phyloP scores from a whole-genome alignment of 2,329 filamentous ascomycete genomes.

The Blumeria graminis region DNA sequence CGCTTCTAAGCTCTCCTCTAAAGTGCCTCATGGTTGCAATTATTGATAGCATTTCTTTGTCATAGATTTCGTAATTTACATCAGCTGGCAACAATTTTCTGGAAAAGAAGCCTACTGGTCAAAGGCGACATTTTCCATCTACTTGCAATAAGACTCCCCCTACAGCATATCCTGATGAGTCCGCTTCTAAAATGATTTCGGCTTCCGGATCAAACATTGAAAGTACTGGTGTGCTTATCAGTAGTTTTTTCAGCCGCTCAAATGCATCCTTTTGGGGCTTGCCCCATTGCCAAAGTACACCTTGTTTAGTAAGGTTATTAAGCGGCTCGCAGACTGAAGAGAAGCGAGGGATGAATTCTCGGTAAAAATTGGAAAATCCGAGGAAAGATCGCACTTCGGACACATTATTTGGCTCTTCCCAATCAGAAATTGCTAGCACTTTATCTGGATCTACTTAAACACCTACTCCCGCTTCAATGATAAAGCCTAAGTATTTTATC shows the following conservation, averaged over 20 bases:
- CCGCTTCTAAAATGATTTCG: not conserved
- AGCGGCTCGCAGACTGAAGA: not conserved
- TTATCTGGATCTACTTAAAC: not conserved
- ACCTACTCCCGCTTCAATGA: not conserved
- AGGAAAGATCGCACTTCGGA: not conserved
- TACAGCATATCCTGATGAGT: not conserved
- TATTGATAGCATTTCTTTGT: conserved; percentile 1
- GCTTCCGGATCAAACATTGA: not conserved
- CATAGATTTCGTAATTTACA: not conserved
- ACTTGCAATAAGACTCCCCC: not conserved
- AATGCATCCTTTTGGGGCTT: not conserved
- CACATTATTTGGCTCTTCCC: not conserved
- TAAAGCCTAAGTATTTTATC: not conserved
- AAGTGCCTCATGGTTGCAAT: not conserved
- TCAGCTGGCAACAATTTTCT: not conserved
- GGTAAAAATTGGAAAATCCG: not conserved
- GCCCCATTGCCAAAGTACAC: not conserved
- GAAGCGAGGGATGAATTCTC: not conserved
- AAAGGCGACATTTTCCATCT: not conserved
- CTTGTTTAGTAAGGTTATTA: not conserved
- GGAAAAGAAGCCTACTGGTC: not conserved
- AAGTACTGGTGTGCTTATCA: not conserved
- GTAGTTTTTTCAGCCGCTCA: not conserved
- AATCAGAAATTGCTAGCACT: not conserved
- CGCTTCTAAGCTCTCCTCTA: not conserved